Base-by-base conservation (phyloP, 2,329 filamentous ascomycete species). In the Penicillium frequentans region DNA sequence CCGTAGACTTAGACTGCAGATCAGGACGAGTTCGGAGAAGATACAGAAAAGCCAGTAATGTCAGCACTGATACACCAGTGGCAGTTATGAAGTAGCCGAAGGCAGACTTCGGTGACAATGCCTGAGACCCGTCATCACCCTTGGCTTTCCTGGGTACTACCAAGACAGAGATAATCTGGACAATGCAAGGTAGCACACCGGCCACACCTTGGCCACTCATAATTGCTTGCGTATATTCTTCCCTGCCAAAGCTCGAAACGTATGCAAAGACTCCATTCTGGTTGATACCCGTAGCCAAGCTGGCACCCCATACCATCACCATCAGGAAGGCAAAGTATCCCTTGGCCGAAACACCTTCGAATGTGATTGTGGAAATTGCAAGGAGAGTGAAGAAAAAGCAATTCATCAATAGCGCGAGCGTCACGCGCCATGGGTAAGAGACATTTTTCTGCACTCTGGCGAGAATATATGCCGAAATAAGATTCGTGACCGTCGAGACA, bases 211-310 rank as follows among this genome's bases (percentile, higher is more conserved):
- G 95, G 1, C 95, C 95, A 3, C 89, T 87, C 93, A 99, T 98
- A 74, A 98, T 92, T 24, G 89, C 93, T 75, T 98, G 93, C 54
- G 91, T 96, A 74, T 98, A 99, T 74, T 95, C 90, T 21, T 89
- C 85, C 51, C 90, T 82, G 35, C 88, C 91, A 69, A 96, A 98
- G 52, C 90, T 88, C 3, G 90, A 86, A 3, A 91, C 92, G 71
- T 93, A 98, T 3, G 95, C 91, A 72, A 97, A 96, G 11, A 95
- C 86, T 19, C 95, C 95, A 73, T 98, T 98, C 76, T 98, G 95
- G 64, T 93, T 90, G 50, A 97, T 80, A 0, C 90, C 93, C 0
- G 92, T 90, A 0, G 91, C 92, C 70, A 89, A 81, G 63, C 91
- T 90, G 0, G 92, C 86, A n/a, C 80, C 78, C 59, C 90, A 87